These are phyloP conservation scores for Diversispora epigaea DNA, from an alignment of 192 early-diverging fungal genomes.

Conservation along the genomic window DNA sequence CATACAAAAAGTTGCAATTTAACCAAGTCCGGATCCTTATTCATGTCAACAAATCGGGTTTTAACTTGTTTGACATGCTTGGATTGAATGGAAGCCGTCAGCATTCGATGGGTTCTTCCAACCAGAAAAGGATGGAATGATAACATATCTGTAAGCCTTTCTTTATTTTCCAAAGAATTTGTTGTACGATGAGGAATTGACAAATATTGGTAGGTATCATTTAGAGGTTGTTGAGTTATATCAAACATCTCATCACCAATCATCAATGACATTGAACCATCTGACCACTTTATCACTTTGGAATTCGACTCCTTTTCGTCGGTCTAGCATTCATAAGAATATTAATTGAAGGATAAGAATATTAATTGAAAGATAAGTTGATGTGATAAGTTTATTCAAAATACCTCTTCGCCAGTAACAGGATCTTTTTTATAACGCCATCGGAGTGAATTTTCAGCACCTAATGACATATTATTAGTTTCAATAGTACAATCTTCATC, in stretches of 20 bases:
- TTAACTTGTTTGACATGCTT: constrained; percentile 63
- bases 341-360: background rate
- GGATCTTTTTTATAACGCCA: constrained; percentile 60
- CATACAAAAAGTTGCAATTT: too few species aligned
- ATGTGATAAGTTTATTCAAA: background rate
- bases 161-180: constrained; percentile 67
- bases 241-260: constrained; percentile 77
- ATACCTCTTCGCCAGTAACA: constrained; percentile 16
- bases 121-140: constrained; percentile 65
- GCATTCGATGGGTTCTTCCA: constrained; percentile 59
- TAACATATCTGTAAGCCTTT: constrained; percentile 58
- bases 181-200: constrained; percentile 51
- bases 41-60: constrained; percentile 64
- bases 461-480: constrained; percentile 48
- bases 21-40: constrained; percentile 67
- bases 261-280: constrained; percentile 69
- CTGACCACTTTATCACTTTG: constrained; percentile 75
- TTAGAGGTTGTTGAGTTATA: constrained; percentile 52
- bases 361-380: background rate
- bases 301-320: constrained; percentile 70
- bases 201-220: constrained; percentile 62
- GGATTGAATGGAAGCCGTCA: constrained; percentile 66
- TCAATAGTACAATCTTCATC: constrained; percentile 34
- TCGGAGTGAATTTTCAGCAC: constrained; percentile 71
- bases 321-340: background rate